Evolutionary conservation across 2,329 filamentous ascomycete genomes (phyloP).

Genomic region (Taxawa tesnikishii): DNA sequence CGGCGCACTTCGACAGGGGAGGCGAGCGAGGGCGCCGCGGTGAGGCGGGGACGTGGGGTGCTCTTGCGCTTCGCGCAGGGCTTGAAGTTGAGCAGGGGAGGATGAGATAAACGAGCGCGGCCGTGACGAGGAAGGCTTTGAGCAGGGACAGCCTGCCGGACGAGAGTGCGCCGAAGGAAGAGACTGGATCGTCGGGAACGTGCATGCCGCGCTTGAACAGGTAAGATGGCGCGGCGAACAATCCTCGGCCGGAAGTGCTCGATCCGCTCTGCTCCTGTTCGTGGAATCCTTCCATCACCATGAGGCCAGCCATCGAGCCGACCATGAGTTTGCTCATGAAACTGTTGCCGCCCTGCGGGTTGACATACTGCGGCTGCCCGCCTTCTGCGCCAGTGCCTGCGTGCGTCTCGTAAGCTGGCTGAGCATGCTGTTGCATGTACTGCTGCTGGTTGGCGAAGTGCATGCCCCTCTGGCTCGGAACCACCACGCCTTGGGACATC

Average conservation of each 20-base stretch:
- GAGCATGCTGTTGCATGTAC: constrained; percentile 19
- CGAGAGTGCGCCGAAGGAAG: constrained; percentile 3
- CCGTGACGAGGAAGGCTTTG: constrained; percentile 38
- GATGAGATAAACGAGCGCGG: constrained; percentile 43
- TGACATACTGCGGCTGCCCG: constrained; percentile 21
- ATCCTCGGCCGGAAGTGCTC: constrained; percentile 24
- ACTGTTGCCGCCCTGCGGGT: constrained; percentile 30
- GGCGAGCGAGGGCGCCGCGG: constrained; percentile 55
- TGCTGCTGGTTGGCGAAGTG: too few relatives aligned
- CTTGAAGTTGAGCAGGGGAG: constrained; percentile 45
- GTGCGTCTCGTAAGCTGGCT: constrained; percentile 18
- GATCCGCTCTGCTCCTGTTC: constrained; percentile 46
- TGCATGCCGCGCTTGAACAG: constrained; percentile 20
- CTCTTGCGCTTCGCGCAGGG: constrained; percentile 39
- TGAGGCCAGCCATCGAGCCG: constrained; percentile 78
- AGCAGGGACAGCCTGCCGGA: constrained; percentile 29
- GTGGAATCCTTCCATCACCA: constrained; percentile 77
- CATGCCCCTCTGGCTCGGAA: constrained; percentile 6
- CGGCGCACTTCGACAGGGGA: constrained; percentile 76
- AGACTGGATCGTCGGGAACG: constrained; percentile 4
- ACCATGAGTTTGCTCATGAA: constrained; percentile 73
- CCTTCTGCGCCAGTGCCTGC: constrained; percentile 19
- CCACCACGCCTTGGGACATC: not conserved
- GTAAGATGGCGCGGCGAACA: constrained; percentile 29
- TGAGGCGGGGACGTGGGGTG: constrained; percentile 24